Base-by-base conservation (phyloP, 1,284 basidiomycete species). In the Cryptococcus sp. region DNA sequence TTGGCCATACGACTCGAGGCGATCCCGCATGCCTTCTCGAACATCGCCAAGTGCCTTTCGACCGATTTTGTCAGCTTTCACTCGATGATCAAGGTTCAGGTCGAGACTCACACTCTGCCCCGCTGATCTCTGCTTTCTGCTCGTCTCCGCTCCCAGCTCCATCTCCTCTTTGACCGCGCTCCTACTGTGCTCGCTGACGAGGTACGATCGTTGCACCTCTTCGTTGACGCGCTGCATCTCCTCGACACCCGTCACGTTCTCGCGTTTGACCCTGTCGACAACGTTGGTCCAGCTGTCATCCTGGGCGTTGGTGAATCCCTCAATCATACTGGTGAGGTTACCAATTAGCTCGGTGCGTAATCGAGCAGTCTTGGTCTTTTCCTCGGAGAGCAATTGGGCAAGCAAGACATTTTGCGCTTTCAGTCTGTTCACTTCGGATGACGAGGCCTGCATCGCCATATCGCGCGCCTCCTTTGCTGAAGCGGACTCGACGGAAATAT, bases 401-500 rank as follows among this genome's bases (percentile, higher is more conserved):
- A 96, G 81, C 1, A 83, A 75, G n/a, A 81, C 81, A 68, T 94
- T 94, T 72, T 93, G 91, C 50, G 84, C 80, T 59, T 83, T 83
- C 20, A 95, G 80, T 23, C 85, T 85, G 1, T 78, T 71, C 38
- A 90, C 83, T 79, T 93, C 89, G 5, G 82, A 78, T 19, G 82
- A 78, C 0, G 84, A 82, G 3, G 84, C 81, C 47, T 80, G 80
- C 13, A 84, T 80, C 0, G 84, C 81, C 38, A 86, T 72, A 5
- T 78, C 69, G 57, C 84, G 84, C 3, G 85, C 81, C 53, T 85
- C 81, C 22, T 79, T 75, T 3, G 85, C 73, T 11, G 83, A 78
- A 54, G 83, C 80, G 35, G 81, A 81, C 70, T 90, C 85, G 0
- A 80, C 75, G 16, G 83, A 78, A 49, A 88, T 79, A 61, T 87